Percentiles rank a stretch among this genome's conserved stretches.
Evolutionary conservation across 2,329 filamentous ascomycete genomes (phyloP).

Genomic region (Harringtonia aguacate): DNA sequence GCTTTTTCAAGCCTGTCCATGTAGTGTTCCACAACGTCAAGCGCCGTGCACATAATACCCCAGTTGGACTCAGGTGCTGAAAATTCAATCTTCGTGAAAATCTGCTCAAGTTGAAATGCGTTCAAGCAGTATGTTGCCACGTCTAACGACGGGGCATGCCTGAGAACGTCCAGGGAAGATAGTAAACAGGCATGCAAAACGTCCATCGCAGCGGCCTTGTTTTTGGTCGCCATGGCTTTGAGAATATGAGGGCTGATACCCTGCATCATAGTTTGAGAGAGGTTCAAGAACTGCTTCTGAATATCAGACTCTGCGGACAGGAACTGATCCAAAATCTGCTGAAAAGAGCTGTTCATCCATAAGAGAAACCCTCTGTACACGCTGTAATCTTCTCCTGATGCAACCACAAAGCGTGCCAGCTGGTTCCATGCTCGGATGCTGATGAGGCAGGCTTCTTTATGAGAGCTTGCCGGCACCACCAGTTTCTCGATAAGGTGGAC

Average conservation of each 20-base stretch:
- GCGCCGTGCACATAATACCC: conserved; percentile 30
- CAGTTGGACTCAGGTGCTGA: conserved; percentile 34
- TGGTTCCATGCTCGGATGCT: conserved; percentile 54
- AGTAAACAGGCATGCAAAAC: conserved; percentile 36
- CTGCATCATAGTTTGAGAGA: conserved; percentile 34
- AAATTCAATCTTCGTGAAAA: conserved; percentile 37
- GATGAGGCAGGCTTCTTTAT: conserved; percentile 56
- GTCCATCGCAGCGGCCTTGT: conserved; percentile 42
- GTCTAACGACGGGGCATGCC: conserved; percentile 31
- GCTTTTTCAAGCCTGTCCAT: conserved; percentile 30
- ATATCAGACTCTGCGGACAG: conserved; percentile 44
- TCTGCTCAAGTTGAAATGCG: conserved; percentile 36
- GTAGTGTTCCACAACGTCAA: conserved; percentile 38
- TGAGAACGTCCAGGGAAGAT: conserved; percentile 41
- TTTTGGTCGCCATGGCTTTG: conserved; percentile 37
- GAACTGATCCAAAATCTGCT: conserved; percentile 46
- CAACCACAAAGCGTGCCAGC: conserved; percentile 47
- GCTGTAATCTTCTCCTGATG: conserved; percentile 27
- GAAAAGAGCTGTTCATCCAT: conserved; percentile 49
- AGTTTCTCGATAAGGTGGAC: conserved; percentile 47
- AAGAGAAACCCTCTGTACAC: conserved; percentile 37
- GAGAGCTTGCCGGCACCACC: conserved; percentile 47
- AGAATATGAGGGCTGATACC: conserved; percentile 33
- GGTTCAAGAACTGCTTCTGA: conserved; percentile 39
- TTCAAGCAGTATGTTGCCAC: conserved; percentile 39